Conservation (phyloP, 331 rosid genomes). For the Malus hybrid region DNA sequence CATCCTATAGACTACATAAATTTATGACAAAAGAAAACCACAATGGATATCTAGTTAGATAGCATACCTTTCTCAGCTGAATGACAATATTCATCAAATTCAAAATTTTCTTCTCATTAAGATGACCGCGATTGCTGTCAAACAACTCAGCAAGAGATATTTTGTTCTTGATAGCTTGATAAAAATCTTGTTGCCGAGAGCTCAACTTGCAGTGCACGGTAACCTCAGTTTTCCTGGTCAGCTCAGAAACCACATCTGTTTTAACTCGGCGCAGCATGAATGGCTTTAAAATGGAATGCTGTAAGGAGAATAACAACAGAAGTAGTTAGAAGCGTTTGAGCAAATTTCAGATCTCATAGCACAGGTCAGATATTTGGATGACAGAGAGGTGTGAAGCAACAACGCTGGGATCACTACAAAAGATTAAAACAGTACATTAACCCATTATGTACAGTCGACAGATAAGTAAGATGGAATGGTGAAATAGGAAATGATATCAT, state of each 20-base stretch:
- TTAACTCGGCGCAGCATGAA: constrained; percentile 99
- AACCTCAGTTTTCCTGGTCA: constrained; percentile 82
- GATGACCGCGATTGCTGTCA: constrained; percentile 65
- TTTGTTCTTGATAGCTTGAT: constrained; percentile 96
- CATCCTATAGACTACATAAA: background rate
- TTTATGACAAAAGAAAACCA: background rate
- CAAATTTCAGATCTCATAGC: background rate
- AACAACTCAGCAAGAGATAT: constrained; percentile 93
- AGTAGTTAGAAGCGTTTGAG: constrained; percentile 7
- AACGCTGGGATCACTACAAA: background rate
- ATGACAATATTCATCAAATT: constrained; percentile 96
- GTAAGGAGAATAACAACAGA: constrained; percentile 22
- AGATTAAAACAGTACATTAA: background rate
- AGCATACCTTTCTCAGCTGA: constrained; percentile 73
- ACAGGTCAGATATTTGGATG: background rate
- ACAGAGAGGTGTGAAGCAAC: background rate
- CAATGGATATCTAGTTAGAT: background rate
- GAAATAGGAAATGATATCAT: background rate
- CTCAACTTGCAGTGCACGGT: constrained; percentile 96
- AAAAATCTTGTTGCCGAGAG: constrained; percentile 95
- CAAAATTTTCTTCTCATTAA: constrained; percentile 72
- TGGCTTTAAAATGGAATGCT: constrained; percentile 97
- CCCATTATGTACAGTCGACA: background rate
- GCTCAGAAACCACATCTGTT: constrained; percentile 88
- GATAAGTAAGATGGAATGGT: background rate